A percentile compares a stretch with the other conserved stretches of the same genome.
Conservation (phyloP, 257 asterid species). For the Thymus mandschuricus region DNA sequence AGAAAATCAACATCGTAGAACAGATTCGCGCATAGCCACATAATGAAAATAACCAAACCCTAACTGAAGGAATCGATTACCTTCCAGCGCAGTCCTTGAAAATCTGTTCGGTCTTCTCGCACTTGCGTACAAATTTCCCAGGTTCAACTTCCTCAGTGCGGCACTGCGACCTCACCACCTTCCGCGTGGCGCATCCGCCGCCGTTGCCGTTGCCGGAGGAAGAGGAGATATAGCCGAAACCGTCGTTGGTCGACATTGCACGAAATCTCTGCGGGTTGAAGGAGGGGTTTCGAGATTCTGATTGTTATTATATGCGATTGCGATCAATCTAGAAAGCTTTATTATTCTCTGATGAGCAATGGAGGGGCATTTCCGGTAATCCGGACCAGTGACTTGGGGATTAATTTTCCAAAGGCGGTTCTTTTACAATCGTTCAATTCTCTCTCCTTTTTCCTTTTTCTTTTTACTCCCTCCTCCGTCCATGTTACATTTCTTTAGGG, state of each 20-base stretch:
- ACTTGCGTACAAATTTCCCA: slow-evolving; percentile 79
- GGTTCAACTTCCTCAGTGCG: slow-evolving; percentile 81
- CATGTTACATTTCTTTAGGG: too few relatives aligned
- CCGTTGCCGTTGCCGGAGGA: slow-evolving; percentile 32
- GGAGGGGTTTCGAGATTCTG: not conserved
- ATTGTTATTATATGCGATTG: not conserved
- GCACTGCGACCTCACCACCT: slow-evolving; percentile 69
- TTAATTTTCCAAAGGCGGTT: too few relatives aligned
- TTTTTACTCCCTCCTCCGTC: too few relatives aligned
- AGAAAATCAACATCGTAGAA: not conserved
- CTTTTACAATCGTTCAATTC: too few relatives aligned
- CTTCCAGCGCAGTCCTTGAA: slow-evolving; percentile 80
- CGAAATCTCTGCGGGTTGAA: too few relatives aligned
- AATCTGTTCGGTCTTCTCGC: slow-evolving; percentile 74
- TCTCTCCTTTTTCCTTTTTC: too few relatives aligned
- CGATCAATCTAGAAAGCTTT: slow-evolving; percentile 11
- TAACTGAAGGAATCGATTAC: slow-evolving; percentile 33
- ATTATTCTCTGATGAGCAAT: not conserved
- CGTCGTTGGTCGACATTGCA: slow-evolving; percentile 51
- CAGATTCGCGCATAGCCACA: not conserved
- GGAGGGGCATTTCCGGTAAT: slow-evolving; percentile 24
- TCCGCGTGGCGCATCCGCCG: slow-evolving; percentile 59
- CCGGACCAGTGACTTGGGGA: not conserved
- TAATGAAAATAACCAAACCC: not conserved
- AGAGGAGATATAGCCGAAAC: slow-evolving; percentile 31